Evolutionary conservation across 1,139 yeast species (phyloP), one percentile per base, ranked within the genome.

Genomic region (Blastobotrys malaysiensis): DNA sequence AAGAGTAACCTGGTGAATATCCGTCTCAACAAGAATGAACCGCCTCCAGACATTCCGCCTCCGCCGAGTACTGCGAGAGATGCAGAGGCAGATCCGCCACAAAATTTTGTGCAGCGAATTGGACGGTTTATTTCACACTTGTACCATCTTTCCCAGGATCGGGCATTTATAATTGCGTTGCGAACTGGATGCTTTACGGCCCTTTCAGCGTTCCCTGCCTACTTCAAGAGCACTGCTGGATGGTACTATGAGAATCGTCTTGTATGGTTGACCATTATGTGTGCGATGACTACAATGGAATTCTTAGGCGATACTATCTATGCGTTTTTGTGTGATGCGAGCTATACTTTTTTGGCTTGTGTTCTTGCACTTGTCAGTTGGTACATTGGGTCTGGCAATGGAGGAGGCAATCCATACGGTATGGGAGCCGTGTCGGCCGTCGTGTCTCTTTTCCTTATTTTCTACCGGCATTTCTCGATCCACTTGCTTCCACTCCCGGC

Each of bases 291-390:
- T 1, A 61, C 65, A 6, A 57, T 67, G 0, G 65, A 66, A 11
- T 63, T 61, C 48, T 65, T 72, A 5, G 74, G 71, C 5, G 74
- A 71, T 53, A 69, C 71, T 2, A 50, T 68, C 1, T 69, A 69
- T 47, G 67, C 66, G 1, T 61, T 67, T 43, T 21, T 65, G 1
- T 55, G 62, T 19, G 64, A 70, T 43, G 47, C 67, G 16, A 49
- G 61, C 13, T 67, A 62, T 51, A 67, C 72, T 0, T 63, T 71
- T 46, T 27, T 63, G 22, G 73, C 73, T 0, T 62, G 69, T 44
- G 52, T 67, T 5, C 53, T 67, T 7, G 74, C 70, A 0, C 59
- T 70, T 63, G 67, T 67, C 1, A 65, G 61, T 5, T 71, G 74
- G 74, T 71, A 71, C 52, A 69, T 72, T 9, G 60, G 65, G 1